These are phyloP conservation scores for Austroboletus eburneus DNA, from an alignment of 768 basidiomycete genomes.

Conservation along the genomic window DNA sequence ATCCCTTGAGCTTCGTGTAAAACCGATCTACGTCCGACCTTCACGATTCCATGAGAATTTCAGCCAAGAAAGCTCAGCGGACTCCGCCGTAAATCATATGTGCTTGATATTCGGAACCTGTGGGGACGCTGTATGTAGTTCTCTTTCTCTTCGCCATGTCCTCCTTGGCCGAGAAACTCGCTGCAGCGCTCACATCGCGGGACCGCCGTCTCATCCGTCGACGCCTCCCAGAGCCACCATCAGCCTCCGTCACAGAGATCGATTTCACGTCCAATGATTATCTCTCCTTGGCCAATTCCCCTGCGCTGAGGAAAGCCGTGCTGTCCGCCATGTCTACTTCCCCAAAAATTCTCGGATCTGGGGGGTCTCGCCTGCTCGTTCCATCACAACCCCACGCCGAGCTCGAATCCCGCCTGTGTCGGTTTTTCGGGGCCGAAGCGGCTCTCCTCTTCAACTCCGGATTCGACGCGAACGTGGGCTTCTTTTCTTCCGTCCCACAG, in stretches of 20 bases:
- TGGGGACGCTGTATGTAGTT: too few relatives aligned
- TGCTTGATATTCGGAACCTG: background rate
- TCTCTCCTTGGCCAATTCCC: constrained; percentile 70
- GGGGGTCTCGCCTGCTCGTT: constrained; percentile 83
- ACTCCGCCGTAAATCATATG: background rate
- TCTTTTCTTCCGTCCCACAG: constrained; percentile 81
- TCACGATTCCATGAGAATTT: constrained; percentile 4
- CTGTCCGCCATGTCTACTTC: constrained; percentile 46
- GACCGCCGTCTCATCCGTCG: constrained; percentile 66
- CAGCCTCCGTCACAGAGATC: constrained; percentile 31
- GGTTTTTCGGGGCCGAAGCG: constrained; percentile 57
- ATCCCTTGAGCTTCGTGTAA: too few relatives aligned
- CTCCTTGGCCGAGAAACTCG: constrained; percentile 38
- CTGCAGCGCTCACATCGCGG: constrained; percentile 57
- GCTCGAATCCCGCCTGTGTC: constrained; percentile 65
- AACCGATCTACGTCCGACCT: constrained; percentile 11
- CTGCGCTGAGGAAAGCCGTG: constrained; percentile 52
- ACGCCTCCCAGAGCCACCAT: constrained; percentile 54
- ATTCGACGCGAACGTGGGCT: constrained; percentile 86
- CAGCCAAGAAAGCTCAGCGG: background rate
- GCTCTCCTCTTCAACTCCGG: constrained; percentile 90
- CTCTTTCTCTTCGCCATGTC: constrained; percentile 17
- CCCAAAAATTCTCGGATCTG: constrained; percentile 74
- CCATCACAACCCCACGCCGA: constrained; percentile 50
- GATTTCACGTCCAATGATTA: constrained; percentile 95